Conservation (phyloP, 116 monocot genomes). For the Dioscorea cayenensis region DNA sequence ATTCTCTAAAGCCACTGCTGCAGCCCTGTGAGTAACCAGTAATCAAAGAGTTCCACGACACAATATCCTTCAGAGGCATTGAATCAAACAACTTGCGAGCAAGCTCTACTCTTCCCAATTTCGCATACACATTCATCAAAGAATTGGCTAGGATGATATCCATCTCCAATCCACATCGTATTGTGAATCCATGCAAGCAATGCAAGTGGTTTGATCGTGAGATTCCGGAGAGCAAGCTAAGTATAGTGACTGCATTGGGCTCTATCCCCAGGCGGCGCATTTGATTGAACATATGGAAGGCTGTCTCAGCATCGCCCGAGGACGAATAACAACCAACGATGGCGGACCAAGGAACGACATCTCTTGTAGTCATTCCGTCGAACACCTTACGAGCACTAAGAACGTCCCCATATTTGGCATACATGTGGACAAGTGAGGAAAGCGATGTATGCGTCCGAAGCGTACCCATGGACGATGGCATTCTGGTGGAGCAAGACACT, state of each 20-base stretch:
- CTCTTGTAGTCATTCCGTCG: constrained; percentile 38
- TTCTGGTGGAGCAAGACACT: constrained; percentile 41
- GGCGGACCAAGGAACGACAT: constrained; percentile 53
- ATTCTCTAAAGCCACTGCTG: constrained; percentile 10
- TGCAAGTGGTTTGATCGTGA: constrained; percentile 7
- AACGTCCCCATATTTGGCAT: constrained; percentile 17
- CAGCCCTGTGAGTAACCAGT: constrained; percentile 25
- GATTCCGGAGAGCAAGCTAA: constrained; percentile 36
- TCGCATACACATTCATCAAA: constrained; percentile 37
- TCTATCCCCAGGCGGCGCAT: constrained; percentile 32
- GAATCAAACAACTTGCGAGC: constrained; percentile 40
- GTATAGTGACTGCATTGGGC: constrained; percentile 52
- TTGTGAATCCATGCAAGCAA: constrained; percentile 25
- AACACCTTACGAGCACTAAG: constrained; percentile 39
- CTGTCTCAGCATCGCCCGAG: constrained; percentile 13
- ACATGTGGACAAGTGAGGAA: constrained; percentile 56
- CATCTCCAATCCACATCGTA: constrained; percentile 21
- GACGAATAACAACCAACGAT: constrained; percentile 31
- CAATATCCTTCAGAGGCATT: constrained; percentile 33
- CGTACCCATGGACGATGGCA: constrained; percentile 29
- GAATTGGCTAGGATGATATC: constrained; percentile 43
- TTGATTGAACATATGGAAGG: constrained; percentile 21
- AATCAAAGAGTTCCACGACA: constrained; percentile 68
- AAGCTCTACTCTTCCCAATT: constrained; percentile 13
- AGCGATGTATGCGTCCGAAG: constrained; percentile 32